phyloP scores from a whole-genome alignment of 139 green algal genomes.

The Trebouxia sp. region DNA sequence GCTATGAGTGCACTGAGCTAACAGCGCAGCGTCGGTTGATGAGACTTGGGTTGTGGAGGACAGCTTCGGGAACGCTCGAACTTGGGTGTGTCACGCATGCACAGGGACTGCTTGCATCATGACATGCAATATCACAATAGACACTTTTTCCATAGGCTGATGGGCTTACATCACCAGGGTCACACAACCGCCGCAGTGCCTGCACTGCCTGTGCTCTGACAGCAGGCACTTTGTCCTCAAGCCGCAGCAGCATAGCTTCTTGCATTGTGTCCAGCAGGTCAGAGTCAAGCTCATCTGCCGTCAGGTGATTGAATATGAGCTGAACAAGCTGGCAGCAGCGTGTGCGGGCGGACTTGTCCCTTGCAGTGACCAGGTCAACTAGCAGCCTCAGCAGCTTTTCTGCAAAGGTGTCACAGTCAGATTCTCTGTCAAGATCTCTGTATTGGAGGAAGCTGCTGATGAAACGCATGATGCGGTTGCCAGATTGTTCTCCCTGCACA shows the following conservation, averaged over 20 bases:
- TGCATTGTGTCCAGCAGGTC: constrained; percentile 52
- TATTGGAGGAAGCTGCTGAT: not conserved
- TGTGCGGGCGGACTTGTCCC: not conserved
- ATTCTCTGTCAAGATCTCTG: not conserved
- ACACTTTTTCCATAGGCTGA: not conserved
- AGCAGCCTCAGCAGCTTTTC: constrained; percentile 17
- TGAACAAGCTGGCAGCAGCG: constrained; percentile 23
- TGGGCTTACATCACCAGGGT: constrained; percentile 46
- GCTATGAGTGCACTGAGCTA: not conserved
- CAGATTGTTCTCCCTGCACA: not conserved
- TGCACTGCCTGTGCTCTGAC: constrained; percentile 59
- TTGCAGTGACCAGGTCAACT: not conserved
- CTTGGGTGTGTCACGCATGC: not conserved
- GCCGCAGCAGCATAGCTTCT: constrained; percentile 48
- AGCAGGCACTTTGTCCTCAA: constrained; percentile 58
- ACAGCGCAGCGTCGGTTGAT: not conserved
- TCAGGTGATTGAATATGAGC: not conserved
- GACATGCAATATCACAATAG: too few relatives aligned
- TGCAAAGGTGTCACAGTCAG: constrained; percentile 4
- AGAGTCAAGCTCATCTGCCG: constrained; percentile 1
- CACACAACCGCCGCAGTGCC: constrained; percentile 55
- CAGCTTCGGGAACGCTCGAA: too few relatives aligned
- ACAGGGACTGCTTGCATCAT: not conserved
- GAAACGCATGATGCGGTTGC: not conserved
- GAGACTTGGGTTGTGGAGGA: not conserved